Conservation (phyloP, 2,329 filamentous ascomycete genomes). For the Aureobasidium sp. region DNA sequence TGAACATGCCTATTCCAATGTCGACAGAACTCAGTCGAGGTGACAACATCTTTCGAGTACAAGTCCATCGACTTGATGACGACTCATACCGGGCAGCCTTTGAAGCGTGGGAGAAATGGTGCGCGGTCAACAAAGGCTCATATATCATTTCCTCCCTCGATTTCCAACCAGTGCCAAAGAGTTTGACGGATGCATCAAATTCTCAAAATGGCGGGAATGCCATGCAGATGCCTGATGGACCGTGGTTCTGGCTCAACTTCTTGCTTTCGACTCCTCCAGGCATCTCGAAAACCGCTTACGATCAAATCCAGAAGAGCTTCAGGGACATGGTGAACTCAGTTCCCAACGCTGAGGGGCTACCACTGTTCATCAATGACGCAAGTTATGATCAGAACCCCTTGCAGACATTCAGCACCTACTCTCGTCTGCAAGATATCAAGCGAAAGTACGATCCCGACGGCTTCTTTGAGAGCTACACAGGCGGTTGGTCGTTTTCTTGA, state of each 20-base stretch:
- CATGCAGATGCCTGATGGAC: constrained; percentile 28
- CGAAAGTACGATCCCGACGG: constrained; percentile 9
- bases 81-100: constrained; percentile 19
- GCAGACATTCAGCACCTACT: constrained; percentile 7
- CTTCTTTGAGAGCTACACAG: background rate
- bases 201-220: constrained; percentile 24
- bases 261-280: constrained; percentile 20
- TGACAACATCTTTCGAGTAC: constrained; percentile 28
- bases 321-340: constrained; percentile 22
- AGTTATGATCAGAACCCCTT: background rate
- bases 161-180: constrained; percentile 24
- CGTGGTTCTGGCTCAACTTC: constrained; percentile 27
- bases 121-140: constrained; percentile 23
- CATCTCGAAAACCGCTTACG: constrained; percentile 19
- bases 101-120: constrained; percentile 24
- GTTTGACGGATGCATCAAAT: constrained; percentile 26
- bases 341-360: constrained; percentile 19
- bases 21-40: constrained; percentile 23
- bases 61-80: constrained; percentile 20
- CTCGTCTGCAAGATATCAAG: constrained; percentile 5
- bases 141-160: constrained; percentile 21
- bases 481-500: constrained; percentile 5
- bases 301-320: constrained; percentile 24
- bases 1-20: constrained; percentile 26
- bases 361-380: constrained; percentile 12